These are phyloP conservation scores for Amylocystis lapponica DNA, from an alignment of 768 basidiomycete species.

Conservation along the genomic window DNA sequence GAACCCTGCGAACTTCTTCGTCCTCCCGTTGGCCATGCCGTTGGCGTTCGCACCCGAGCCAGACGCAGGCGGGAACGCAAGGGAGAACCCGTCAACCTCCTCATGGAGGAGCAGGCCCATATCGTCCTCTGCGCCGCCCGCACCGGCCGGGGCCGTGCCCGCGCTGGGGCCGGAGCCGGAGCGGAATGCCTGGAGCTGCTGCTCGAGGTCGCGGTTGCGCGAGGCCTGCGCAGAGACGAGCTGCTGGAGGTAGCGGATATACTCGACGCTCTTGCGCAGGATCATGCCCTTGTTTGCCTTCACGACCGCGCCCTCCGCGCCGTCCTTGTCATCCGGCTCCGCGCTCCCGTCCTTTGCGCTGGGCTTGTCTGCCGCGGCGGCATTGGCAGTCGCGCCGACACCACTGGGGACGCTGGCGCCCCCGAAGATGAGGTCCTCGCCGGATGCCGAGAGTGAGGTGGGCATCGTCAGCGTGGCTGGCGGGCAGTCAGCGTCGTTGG, in stretches of 20 bases:
- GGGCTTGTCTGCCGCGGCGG: slow-evolving; percentile 4
- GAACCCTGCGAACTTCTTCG: slow-evolving; percentile 21
- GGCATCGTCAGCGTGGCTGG: slow-evolving; percentile 23
- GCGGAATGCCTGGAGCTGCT: slow-evolving; percentile 50
- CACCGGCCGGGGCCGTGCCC: background rate
- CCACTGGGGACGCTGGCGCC: slow-evolving; percentile 2
- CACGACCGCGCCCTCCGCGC: slow-evolving; percentile 39
- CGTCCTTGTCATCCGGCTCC: slow-evolving; percentile 15
- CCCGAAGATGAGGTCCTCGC: slow-evolving; percentile 22
- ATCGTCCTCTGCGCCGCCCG: slow-evolving; percentile 10
- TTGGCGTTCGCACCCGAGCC: slow-evolving; percentile 2
- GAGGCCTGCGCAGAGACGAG: slow-evolving; percentile 76
- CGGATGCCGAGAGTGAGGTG: slow-evolving; percentile 16
- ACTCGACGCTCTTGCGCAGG: slow-evolving; percentile 58
- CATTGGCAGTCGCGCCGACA: background rate
- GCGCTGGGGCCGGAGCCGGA: slow-evolving; percentile 8
- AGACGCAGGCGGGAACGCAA: slow-evolving; percentile 7
- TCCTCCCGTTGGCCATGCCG: slow-evolving; percentile 11
- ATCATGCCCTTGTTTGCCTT: slow-evolving; percentile 98
- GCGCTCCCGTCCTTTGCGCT: slow-evolving; percentile 20
- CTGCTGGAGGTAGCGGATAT: slow-evolving; percentile 72
- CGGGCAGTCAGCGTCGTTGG: background rate
- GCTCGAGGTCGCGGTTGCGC: slow-evolving; percentile 74
- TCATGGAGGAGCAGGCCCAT: slow-evolving; percentile 24
- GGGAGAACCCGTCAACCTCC: slow-evolving; percentile 17